Conservation (phyloP, 2,329 filamentous ascomycete species). For the Didymella pinodella region DNA sequence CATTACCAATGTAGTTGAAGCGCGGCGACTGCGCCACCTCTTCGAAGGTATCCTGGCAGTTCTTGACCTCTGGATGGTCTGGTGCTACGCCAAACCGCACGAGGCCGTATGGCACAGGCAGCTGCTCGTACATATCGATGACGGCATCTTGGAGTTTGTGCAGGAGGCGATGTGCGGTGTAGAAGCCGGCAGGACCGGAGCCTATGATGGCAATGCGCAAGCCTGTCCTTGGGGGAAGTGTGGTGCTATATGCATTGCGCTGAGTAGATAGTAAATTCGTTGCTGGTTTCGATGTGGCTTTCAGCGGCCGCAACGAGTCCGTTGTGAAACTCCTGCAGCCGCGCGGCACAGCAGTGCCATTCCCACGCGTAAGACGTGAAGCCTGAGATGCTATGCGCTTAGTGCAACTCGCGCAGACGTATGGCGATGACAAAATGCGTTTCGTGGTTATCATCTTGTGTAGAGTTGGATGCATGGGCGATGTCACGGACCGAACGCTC, state of each 20-base stretch:
- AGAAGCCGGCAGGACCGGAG: constrained; percentile 95
- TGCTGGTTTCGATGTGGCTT: constrained; percentile 9
- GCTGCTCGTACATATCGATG: constrained; percentile 94
- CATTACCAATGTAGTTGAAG: constrained; percentile 92
- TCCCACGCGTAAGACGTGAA: not conserved
- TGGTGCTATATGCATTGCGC: constrained; percentile 39
- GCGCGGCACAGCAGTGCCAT: constrained; percentile 14
- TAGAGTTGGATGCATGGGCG: constrained; percentile 16
- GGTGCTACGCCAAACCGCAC: constrained; percentile 96
- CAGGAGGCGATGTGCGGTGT: constrained; percentile 87
- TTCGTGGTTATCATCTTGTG: constrained; percentile 37
- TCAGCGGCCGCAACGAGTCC: constrained; percentile 17
- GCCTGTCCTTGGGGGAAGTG: constrained; percentile 50
- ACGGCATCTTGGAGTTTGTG: constrained; percentile 73
- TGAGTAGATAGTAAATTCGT: not conserved
- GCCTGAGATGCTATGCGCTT: constrained; percentile 24
- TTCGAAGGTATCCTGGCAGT: constrained; percentile 92
- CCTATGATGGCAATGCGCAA: constrained; percentile 88
- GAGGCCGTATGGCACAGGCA: constrained; percentile 91
- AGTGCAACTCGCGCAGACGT: constrained; percentile 42
- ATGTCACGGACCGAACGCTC: constrained; percentile 17
- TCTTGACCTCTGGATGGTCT: constrained; percentile 99
- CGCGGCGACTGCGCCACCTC: constrained; percentile 82
- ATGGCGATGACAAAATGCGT: constrained; percentile 23
- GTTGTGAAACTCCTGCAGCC: constrained; percentile 12